Evolutionary conservation across 257 asterid genomes (phyloP).

Genomic region (Cruciata laevipes): DNA sequence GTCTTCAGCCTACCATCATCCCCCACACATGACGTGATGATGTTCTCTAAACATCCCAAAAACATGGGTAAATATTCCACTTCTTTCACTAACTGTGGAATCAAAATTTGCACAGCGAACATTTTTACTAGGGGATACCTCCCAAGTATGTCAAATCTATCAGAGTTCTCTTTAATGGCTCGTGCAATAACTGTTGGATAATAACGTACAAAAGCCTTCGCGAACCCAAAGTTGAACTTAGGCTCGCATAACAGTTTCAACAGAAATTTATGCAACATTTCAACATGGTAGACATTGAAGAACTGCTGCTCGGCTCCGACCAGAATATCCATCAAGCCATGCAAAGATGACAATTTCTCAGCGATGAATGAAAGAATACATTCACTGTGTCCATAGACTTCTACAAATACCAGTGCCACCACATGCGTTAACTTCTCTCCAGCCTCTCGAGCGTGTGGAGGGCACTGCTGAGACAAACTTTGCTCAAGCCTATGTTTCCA

Average conservation of each 20-base stretch:
- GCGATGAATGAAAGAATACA: constrained; percentile 90
- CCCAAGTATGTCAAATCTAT: constrained; percentile 35
- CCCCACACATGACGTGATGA: constrained; percentile 52
- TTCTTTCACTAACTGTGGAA: constrained; percentile 92
- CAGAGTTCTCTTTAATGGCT: constrained; percentile 50
- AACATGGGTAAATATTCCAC: constrained; percentile 72
- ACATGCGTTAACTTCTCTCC: constrained; percentile 64
- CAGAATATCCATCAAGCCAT: constrained; percentile 67
- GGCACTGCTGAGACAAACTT: constrained; percentile 31
- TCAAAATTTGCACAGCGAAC: constrained; percentile 84
- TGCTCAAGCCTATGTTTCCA: constrained; percentile 63
- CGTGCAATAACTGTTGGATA: constrained; percentile 64
- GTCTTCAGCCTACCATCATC: constrained; percentile 83
- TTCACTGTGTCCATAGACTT: constrained; percentile 71
- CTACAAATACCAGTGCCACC: constrained; percentile 71
- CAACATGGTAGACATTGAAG: constrained; percentile 31
- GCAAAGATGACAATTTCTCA: constrained; percentile 51
- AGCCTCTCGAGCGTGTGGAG: constrained; percentile 32
- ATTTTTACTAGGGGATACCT: constrained; percentile 60
- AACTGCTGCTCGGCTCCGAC: constrained; percentile 64
- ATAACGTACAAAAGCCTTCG: constrained; percentile 71
- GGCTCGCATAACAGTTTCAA: constrained; percentile 91
- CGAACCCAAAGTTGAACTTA: constrained; percentile 75
- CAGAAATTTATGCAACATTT: constrained; percentile 76
- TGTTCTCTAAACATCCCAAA: constrained; percentile 63